Base-by-base conservation (phyloP, 352 stramenopile genomes). In the Globisporangium recalcitrans region DNA sequence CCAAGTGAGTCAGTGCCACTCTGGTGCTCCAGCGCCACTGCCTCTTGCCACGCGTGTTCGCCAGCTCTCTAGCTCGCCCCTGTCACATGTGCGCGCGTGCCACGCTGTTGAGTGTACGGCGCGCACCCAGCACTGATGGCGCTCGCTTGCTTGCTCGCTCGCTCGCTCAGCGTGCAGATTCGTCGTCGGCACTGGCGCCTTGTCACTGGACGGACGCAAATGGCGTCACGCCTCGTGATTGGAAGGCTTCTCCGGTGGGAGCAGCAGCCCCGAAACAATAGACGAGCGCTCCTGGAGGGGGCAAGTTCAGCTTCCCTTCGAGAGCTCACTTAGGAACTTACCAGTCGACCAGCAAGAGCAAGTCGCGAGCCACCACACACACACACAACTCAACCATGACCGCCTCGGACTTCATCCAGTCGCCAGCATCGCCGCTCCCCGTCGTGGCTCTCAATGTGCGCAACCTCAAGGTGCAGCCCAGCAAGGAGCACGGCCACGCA, bases 271-370 rank as follows among this genome's bases (percentile, higher is more conserved):
- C n/a, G 27, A 46, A 21, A 46, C 52, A 46, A 44, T 52, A n/a
- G 40, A 52, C 19, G 40, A 53, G 42, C 40, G 29, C 44, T 49
- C 11, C 8, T n/a, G 34, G 32, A 14, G n/a, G 36, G 36, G 36
- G 13, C 36, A 44, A 44, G 38, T 31, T 42, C 48, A 54, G 48
- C 16, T 54, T 54, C 16, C 10, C 11, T 16, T 1, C 19, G n/a
- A 40, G 26, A 27, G 40, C 55, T 53, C 55, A 62, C 8, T 62
- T 53, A 54, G 14, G 2, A 62, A 62, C 42, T 44, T 36, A 1
- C 26, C 42, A 40, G 36, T 29, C 40, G 26, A 31, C 40, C 40
- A 8, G 24, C 26, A 38, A 62, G 36, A 44, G 19, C 13, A n/a
- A 42, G 13, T 13, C 14, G 3, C 32, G 14, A 38, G 4, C 16